Percentiles rank a stretch among this genome's conserved stretches.
Evolutionary conservation across 2,329 filamentous ascomycete species (phyloP).

Genomic region (Alternaria gaisen): DNA sequence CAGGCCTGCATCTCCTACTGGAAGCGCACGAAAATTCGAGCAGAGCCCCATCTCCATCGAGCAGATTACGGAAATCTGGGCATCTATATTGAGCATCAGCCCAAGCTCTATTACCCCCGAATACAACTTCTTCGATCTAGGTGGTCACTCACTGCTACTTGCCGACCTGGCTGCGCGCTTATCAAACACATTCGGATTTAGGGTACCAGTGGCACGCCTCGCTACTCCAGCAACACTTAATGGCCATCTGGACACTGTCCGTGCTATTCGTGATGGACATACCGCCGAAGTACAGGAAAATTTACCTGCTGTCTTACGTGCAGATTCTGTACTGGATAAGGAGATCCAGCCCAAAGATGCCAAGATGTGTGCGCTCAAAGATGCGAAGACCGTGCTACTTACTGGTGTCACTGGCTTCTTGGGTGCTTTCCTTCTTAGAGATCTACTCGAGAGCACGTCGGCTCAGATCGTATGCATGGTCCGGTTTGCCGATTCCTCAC

Average conservation of each 20-base stretch:
- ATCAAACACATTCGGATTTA: conserved; percentile 75
- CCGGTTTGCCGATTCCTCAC: conserved; percentile 72
- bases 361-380: conserved; percentile 66
- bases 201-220: conserved; percentile 74
- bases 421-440: conserved; percentile 76
- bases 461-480: conserved; percentile 78
- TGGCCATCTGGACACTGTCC: conserved; percentile 76
- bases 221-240: conserved; percentile 76
- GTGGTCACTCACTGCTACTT: conserved; percentile 80
- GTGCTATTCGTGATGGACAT: conserved; percentile 74
- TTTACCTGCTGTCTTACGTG: conserved; percentile 72
- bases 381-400: conserved; percentile 74
- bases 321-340: conserved; percentile 72
- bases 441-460: conserved; percentile 72
- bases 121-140: conserved; percentile 82
- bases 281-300: conserved; percentile 79
- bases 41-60: conserved; percentile 72
- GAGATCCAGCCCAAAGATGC: conserved; percentile 69
- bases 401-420: conserved; percentile 81
- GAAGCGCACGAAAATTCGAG: conserved; percentile 58
- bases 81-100: conserved; percentile 72
- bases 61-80: conserved; percentile 76
- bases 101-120: conserved; percentile 69
- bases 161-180: conserved; percentile 78
- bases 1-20: conserved; percentile 56